Evolutionary conservation across 208 protist species (phyloP).

Genomic region (Vickermania ingenoplastis): DNA sequence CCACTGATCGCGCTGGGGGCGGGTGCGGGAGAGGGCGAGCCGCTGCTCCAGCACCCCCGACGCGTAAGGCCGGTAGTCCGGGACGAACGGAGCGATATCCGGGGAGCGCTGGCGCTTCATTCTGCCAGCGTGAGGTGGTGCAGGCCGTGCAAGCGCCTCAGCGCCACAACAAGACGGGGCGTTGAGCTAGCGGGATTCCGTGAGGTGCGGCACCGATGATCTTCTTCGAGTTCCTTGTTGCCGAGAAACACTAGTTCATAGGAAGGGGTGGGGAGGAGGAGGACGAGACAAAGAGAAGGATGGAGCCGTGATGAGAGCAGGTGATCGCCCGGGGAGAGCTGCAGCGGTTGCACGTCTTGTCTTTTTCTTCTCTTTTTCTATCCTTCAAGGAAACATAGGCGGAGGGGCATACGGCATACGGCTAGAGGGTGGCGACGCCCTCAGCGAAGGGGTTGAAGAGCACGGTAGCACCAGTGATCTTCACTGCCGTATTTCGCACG

Average conservation of each 20-base stretch:
- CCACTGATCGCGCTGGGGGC: constrained; percentile 57
- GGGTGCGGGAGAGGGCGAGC: constrained; percentile 5
- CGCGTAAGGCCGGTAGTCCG: constrained; percentile 73
- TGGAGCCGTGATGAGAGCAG: not conserved
- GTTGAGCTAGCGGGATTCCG: no score
- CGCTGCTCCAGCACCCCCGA: constrained; percentile 26
- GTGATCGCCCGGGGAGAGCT: no score
- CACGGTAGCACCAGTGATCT: constrained; percentile 42
- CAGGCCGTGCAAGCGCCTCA: no score
- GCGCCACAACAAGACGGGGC: no score
- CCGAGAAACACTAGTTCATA: not conserved
- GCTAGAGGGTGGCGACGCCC: no score
- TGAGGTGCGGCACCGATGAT: no score
- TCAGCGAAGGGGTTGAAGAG: constrained; percentile 84
- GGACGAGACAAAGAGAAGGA: no score
- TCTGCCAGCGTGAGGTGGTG: not conserved
- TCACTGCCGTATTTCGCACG: constrained; percentile 22
- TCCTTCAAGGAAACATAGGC: no score
- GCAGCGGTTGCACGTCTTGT: no score
- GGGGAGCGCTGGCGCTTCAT: constrained; percentile 27
- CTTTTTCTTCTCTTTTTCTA: no score
- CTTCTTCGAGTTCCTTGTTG: not conserved
- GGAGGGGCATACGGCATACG: no score
- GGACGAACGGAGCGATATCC: constrained; percentile 49
- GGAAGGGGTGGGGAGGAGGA: not conserved